Base-by-base conservation (phyloP, 1,284 basidiomycete species). In the Malassezia equina region DNA sequence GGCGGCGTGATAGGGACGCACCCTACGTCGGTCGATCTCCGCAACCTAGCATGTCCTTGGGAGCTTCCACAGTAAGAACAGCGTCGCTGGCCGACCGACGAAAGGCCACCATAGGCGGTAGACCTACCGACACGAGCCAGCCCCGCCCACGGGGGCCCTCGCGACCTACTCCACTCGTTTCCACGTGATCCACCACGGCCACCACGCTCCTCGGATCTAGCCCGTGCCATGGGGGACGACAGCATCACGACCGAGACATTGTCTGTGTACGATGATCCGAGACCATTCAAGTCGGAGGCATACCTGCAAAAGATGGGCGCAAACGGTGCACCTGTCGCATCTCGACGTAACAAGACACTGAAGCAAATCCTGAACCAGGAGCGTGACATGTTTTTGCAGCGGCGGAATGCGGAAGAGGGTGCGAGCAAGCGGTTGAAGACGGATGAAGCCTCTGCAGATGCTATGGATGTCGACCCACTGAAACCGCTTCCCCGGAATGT, bases 311-410 rank as follows among this genome's bases (percentile, higher is more conserved):
- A 48, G 24, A 49, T 55, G 3, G 61, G 63, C 51, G 32, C 57
- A 13, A 60, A 56, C 34, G 63, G 59, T 15, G 60, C 62, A 9
- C 61, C 61, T 8, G 64, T 63, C 17, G 36, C 64, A 19, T 55
- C 60, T 8, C 50, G 65, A 23, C 41, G 65, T 6, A 69, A 69
- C 58, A 69, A 69, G 58, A 61, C 64, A 12, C 45, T 69, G 15
- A 71, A 71, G 54, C 68, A 71, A 55, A 52, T 71, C 41, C 34
- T 71, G 32, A 65, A 62, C 44, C 51, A 48, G 12, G 68, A 71
- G 46, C 57, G 65, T 19, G 68, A 71, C 25, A 61, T 62, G 13
- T 43, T 47, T n/a, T 25, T 52, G n/a, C 49, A 52, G 19, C 31
- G 40, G 19, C 49, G 51, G 25, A 57, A 27, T 21, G 43, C 19